Conservation (phyloP, 768 basidiomycete species). For the Lentinus brumalis region DNA sequence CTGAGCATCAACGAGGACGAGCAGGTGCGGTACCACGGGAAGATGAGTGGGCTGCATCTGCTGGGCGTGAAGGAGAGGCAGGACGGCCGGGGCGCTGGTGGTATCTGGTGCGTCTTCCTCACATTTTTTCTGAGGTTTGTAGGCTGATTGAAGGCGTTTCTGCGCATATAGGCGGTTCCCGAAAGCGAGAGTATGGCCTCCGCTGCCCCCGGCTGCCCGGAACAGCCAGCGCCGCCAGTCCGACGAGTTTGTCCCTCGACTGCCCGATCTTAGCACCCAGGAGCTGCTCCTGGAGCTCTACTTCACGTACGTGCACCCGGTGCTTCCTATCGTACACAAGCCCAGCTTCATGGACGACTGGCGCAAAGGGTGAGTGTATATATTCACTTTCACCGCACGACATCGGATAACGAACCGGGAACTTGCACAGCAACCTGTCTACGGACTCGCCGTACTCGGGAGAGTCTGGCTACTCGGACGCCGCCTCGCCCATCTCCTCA, state of each 20-base stretch:
- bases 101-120: constrained; percentile 59
- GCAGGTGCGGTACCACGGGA: constrained; percentile 85
- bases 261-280: constrained; percentile 65
- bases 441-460: constrained; percentile 36
- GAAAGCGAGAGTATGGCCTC: constrained; percentile 88
- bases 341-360: constrained; percentile 64
- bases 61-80: constrained; percentile 60
- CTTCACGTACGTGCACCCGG: constrained; percentile 80
- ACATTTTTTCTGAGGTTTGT: background rate
- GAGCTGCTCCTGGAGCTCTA: constrained; percentile 74
- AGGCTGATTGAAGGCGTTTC: background rate
- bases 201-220: constrained; percentile 37
- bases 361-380: constrained; percentile 36
- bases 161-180: constrained; percentile 70
- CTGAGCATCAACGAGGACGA: constrained; percentile 86
- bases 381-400: background rate
- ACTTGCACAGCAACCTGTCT: constrained; percentile 14
- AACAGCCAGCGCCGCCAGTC: constrained; percentile 31
- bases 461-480: constrained; percentile 27
- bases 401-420: background rate
- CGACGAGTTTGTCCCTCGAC: constrained; percentile 40
- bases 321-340: constrained; percentile 78
- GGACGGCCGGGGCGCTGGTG: constrained; percentile 72
- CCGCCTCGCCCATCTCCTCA: constrained; percentile 23
- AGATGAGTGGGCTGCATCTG: constrained; percentile 79